Evolutionary conservation across 2,329 filamentous ascomycete species (phyloP).

Genomic region (Fulvia fulva): DNA sequence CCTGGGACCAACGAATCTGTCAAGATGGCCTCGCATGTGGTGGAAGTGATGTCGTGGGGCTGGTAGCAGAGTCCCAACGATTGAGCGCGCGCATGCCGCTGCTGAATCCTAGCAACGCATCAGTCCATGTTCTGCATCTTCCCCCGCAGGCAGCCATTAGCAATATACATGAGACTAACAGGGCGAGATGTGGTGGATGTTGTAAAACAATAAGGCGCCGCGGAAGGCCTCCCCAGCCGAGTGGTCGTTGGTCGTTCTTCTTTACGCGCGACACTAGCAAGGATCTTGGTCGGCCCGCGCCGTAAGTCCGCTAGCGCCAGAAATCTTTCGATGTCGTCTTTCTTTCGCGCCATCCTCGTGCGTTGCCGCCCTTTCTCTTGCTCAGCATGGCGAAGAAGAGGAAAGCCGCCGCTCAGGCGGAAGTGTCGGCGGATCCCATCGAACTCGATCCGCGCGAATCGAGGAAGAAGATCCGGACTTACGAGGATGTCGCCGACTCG

Average conservation of each 20-base stretch:
- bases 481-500: conserved; percentile 84
- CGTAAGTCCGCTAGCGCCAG: neutral
- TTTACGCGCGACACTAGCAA: neutral
- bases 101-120: neutral
- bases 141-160: neutral
- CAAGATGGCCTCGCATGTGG: neutral
- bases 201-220: no score
- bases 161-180: neutral
- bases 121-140: neutral
- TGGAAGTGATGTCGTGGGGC: neutral
- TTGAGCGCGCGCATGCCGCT: neutral
- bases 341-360: neutral
- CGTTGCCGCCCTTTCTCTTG: no score
- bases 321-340: neutral
- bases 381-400: conserved; percentile 48
- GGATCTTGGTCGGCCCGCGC: neutral
- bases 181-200: neutral
- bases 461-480: conserved; percentile 58
- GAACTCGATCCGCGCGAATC: conserved; percentile 32
- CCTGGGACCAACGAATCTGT: neutral
- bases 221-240: neutral
- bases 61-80: neutral
- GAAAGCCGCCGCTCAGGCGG: conserved; percentile 10
- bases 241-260: neutral
- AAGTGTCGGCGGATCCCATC: conserved; percentile 4